These are phyloP conservation scores for Paspalum notatum DNA, from an alignment of 176 grass and related monocot species.

Conservation along the genomic window DNA sequence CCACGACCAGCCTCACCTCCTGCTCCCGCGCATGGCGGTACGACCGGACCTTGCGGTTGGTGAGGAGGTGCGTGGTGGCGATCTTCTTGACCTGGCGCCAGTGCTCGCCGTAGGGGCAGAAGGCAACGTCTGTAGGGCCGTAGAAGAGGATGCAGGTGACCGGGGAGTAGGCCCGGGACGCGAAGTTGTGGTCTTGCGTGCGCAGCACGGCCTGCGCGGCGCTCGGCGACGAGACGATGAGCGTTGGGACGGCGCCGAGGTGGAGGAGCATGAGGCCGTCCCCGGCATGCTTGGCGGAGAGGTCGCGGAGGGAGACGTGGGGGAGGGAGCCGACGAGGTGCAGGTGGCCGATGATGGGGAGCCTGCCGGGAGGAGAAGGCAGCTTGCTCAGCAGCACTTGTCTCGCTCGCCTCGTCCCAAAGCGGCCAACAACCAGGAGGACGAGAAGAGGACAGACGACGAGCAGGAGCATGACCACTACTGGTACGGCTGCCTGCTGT, in stretches of 20 bases:
- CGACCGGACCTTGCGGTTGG: not conserved
- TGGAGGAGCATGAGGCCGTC: slow-evolving; percentile 43
- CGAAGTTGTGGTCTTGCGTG: slow-evolving; percentile 48
- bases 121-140: slow-evolving; percentile 35
- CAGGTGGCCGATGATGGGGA: slow-evolving; percentile 47
- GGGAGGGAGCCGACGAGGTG: slow-evolving; percentile 35
- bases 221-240: slow-evolving; percentile 46
- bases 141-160: slow-evolving; percentile 16
- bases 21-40: not conserved
- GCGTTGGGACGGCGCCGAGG: slow-evolving; percentile 43
- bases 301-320: slow-evolving; percentile 34
- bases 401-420: too few relatives aligned
- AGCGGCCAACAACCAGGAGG: not conserved
- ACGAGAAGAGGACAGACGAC: not conserved
- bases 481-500: not conserved
- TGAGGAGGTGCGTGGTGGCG: slow-evolving; percentile 41
- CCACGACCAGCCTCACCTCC: not conserved
- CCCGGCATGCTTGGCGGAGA: slow-evolving; percentile 15
- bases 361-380: slow-evolving; percentile 44
- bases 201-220: slow-evolving; percentile 40
- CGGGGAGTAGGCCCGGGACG: slow-evolving; percentile 35
- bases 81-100: slow-evolving; percentile 49
- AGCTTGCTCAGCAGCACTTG: not conserved
- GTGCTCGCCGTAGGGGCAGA: slow-evolving; percentile 36
- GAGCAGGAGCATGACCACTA: not conserved